Base-by-base conservation (phyloP, 441 rosid species). In the Mallotus repandus region DNA sequence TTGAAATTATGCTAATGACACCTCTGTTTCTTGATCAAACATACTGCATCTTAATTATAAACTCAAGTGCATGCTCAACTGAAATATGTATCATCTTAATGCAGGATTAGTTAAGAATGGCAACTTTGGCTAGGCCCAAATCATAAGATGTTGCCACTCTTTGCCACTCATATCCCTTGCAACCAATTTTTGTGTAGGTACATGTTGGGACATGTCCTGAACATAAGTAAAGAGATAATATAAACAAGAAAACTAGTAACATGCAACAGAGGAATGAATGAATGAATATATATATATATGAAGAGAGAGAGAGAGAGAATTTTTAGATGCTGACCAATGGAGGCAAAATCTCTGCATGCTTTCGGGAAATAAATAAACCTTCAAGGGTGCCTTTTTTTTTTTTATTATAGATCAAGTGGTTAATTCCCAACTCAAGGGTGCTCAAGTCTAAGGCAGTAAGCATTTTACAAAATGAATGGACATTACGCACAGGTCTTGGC, bases 301-400 rank as follows among this genome's bases (percentile, higher is more conserved):
- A n/a, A n/a, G n/a, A n/a, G n/a, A n/a, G n/a, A n/a, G n/a, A n/a
- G n/a, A n/a, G n/a, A n/a, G n/a, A n/a, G 61, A 63, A 66, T 48
- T 12, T 16, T 63, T 54, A 55, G 49, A 74, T 48, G 71, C 92
- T 79, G 67, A 96, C 99, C 97, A 96, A 79, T 52, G 94, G 93
- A 65, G 99, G 99, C 67, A 96, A 96, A 74, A 93, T 98, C 80
- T 96, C 99, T 21, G 98, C 99, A 74, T 91, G 98, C 82, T 97
- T 89, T 67, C 96, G 89, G 67, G 91, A 92, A 81, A 96, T 97
- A 43, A 97, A 93, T 85, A 96, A 96, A 60, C 99, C 99, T 72
- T 98, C 99, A 81, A 90, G n/a, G n/a, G n/a, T n/a, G n/a, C n/a
- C n/a, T n/a, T n/a, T n/a, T n/a, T n/a, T n/a, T n/a, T n/a, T n/a